Evolutionary conservation across 768 basidiomycete species (phyloP).

Genomic region (Russula abietina): DNA sequence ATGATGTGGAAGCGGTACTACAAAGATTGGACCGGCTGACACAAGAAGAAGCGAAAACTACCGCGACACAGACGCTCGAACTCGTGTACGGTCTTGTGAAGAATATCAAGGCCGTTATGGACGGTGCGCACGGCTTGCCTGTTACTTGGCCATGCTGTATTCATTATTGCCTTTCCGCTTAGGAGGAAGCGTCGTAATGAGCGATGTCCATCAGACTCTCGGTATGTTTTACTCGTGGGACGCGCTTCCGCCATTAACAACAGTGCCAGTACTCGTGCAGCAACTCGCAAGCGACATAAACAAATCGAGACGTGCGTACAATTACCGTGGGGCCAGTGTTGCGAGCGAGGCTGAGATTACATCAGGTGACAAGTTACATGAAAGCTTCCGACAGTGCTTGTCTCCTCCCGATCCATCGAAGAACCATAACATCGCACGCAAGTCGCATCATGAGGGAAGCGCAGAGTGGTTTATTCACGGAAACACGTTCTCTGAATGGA

Average conservation of each 20-base stretch:
- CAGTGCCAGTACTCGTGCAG: not conserved
- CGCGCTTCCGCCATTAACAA: not conserved
- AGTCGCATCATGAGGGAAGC: not conserved
- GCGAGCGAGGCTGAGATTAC: not conserved
- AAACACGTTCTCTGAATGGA: not conserved
- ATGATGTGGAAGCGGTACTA: no score
- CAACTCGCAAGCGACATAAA: not conserved
- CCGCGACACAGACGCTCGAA: not conserved
- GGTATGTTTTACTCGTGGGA: not conserved
- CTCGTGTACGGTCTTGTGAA: not conserved
- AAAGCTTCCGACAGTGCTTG: not conserved
- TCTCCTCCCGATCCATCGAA: not conserved
- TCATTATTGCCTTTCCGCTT: not conserved
- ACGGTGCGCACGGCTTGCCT: not conserved
- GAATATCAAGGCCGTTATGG: not conserved
- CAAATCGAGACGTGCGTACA: not conserved
- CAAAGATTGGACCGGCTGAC: not conserved
- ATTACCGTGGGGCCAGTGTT: not conserved
- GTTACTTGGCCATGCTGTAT: not conserved
- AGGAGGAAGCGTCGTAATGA: not conserved
- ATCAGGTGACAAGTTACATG: not conserved
- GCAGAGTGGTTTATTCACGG: not conserved
- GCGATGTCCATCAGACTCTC: not conserved
- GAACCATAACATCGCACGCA: not conserved
- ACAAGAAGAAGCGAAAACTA: not conserved